Conservation (phyloP, 2,329 filamentous ascomycete species). For the Arthrobotrys entomopaga region DNA sequence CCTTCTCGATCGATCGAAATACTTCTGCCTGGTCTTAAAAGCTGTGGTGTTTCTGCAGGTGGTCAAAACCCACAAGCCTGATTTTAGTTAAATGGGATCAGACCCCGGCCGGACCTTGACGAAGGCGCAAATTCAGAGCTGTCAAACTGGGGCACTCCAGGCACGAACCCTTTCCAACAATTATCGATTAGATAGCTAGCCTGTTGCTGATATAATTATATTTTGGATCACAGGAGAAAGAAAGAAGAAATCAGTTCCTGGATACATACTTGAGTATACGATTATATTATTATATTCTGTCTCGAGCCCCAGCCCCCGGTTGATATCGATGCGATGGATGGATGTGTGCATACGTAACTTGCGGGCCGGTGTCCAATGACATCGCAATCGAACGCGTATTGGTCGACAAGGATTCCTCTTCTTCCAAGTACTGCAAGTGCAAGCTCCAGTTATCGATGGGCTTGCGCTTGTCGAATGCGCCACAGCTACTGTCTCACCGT, state of each 20-base stretch:
- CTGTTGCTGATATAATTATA: background rate
- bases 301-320: background rate
- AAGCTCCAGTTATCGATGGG: too few relatives aligned
- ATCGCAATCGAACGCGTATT: slow-evolving; percentile 24
- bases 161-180: too few relatives aligned
- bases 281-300: too few relatives aligned
- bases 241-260: background rate
- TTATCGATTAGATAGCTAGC: too few relatives aligned
- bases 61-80: background rate
- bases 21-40: slow-evolving; percentile 24
- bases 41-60: slow-evolving; percentile 12
- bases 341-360: slow-evolving; percentile 21
- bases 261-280: too few relatives aligned
- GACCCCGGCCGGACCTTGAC: slow-evolving; percentile 1
- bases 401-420: background rate
- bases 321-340: slow-evolving; percentile 1
- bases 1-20: too few relatives aligned
- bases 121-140: background rate
- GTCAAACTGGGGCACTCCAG: background rate
- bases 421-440: too few relatives aligned
- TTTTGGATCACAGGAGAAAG: background rate
- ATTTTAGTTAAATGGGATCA: too few relatives aligned
- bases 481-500: background rate
- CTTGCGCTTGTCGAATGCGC: slow-evolving; percentile 1
- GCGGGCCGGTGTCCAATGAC: slow-evolving; percentile 18